Percentiles rank a stretch among this genome's conserved stretches.
Evolutionary conservation across 768 basidiomycete genomes (phyloP).

Genomic region (Russula brevipes): DNA sequence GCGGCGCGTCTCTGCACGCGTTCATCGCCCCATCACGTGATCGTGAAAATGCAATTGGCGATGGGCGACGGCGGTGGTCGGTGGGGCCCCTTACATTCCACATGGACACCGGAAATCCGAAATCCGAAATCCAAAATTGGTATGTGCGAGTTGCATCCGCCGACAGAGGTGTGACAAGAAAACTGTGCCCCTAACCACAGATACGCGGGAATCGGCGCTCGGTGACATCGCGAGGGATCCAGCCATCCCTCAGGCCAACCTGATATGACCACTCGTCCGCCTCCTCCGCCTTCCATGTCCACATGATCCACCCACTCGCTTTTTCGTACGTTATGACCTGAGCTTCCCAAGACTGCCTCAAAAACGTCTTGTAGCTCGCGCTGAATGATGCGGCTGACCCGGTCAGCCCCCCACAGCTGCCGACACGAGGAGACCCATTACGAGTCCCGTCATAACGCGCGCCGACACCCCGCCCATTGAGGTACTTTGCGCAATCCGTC

Average conservation of each 20-base stretch:
- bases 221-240: slow-evolving; percentile 69
- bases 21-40: background rate
- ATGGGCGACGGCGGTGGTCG: too few relatives aligned
- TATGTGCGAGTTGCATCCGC: too few relatives aligned
- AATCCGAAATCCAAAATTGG: too few relatives aligned
- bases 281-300: slow-evolving; percentile 80
- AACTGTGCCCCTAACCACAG: slow-evolving; percentile 37
- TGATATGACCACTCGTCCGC: slow-evolving; percentile 91
- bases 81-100: too few relatives aligned
- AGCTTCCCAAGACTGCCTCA: slow-evolving; percentile 80
- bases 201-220: slow-evolving; percentile 53
- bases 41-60: background rate
- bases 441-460: slow-evolving; percentile 52
- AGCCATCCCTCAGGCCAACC: slow-evolving; percentile 70
- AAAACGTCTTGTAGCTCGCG: slow-evolving; percentile 71
- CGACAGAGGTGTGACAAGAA: too few relatives aligned
- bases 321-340: slow-evolving; percentile 61
- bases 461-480: slow-evolving; percentile 78
- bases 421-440: slow-evolving; percentile 59
- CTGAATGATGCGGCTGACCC: slow-evolving; percentile 71
- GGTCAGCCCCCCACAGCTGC: slow-evolving; percentile 69
- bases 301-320: slow-evolving; percentile 69
- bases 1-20: too few relatives aligned
- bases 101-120: too few relatives aligned
- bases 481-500: slow-evolving; percentile 73